Evolutionary conservation across 805 yeast species (phyloP).

Genomic region (Starmera quercuum): DNA sequence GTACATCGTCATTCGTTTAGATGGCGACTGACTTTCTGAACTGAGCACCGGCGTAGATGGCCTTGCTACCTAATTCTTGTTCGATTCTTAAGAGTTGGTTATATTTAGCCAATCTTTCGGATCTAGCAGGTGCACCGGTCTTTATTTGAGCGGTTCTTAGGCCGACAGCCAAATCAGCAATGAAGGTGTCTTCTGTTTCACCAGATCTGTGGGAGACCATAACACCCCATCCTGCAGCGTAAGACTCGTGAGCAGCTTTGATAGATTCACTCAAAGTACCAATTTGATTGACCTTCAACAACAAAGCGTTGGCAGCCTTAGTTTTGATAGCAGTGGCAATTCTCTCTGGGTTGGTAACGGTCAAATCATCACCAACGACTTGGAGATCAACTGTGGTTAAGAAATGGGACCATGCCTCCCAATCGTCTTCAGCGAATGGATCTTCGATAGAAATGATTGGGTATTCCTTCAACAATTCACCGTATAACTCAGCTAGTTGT

Average conservation of each 20-base stretch:
- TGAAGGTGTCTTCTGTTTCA: conserved; percentile 98
- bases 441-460: conserved; percentile 98
- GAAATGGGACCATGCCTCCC: conserved; percentile 97
- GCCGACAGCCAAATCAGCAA: conserved; percentile 97
- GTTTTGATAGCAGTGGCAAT: conserved; percentile 92
- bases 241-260: conserved; percentile 93
- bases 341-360: conserved; percentile 96
- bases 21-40: conserved; percentile 51
- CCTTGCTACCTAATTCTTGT: conserved; percentile 97
- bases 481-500: conserved; percentile 82
- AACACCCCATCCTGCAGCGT: conserved; percentile 97
- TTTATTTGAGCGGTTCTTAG: conserved; percentile 97
- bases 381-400: conserved; percentile 69
- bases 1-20: no score
- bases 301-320: conserved; percentile 91
- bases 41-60: conserved; percentile 87
- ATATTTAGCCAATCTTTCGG: conserved; percentile 98
- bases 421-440: conserved; percentile 99
- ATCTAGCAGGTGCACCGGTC: conserved; percentile 99
- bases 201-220: conserved; percentile 99
- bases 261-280: conserved; percentile 96
- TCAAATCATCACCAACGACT: conserved; percentile 96
- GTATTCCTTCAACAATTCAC: conserved; percentile 72
- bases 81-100: conserved; percentile 98
- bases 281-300: conserved; percentile 97